phyloP scores from a whole-genome alignment of 2,329 filamentous ascomycete genomes.

The Westerdykella sp. region DNA sequence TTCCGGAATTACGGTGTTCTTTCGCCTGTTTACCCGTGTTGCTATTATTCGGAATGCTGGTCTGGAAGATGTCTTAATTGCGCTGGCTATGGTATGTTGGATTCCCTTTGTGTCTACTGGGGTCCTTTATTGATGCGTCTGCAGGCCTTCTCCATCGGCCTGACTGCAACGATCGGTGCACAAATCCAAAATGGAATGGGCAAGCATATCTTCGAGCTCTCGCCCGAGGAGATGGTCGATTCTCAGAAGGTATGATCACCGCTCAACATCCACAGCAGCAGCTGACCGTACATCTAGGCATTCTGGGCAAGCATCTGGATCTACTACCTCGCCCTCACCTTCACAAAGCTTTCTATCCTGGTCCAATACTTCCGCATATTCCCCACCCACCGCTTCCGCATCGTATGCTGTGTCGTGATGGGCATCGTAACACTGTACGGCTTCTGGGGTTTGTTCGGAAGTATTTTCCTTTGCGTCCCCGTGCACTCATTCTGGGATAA shows the following conservation, averaged over 20 bases:
- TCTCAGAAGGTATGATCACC: constrained; percentile 10
- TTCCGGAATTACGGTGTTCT: constrained; percentile 23
- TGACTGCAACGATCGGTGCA: constrained; percentile 21
- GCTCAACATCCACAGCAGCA: neutral
- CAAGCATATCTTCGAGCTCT: constrained; percentile 13
- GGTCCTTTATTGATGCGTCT: constrained; percentile 4
- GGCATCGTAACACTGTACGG: constrained; percentile 21
- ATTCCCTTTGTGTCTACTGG: too few relatives aligned
- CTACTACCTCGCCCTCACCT: constrained; percentile 27
- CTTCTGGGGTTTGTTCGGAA: constrained; percentile 27
- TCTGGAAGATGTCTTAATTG: constrained; percentile 26
- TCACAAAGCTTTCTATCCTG: constrained; percentile 30
- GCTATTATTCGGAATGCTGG: constrained; percentile 20
- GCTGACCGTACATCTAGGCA: constrained; percentile 19
- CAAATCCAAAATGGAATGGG: constrained; percentile 31
- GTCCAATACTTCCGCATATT: constrained; percentile 31
- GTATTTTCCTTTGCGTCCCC: constrained; percentile 30
- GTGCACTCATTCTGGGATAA: constrained; percentile 31
- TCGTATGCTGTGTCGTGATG: constrained; percentile 23
- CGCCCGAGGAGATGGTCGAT: constrained; percentile 6
- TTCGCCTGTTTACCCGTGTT: constrained; percentile 27
- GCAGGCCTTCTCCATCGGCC: constrained; percentile 22
- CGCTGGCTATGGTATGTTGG: constrained; percentile 27
- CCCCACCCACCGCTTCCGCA: constrained; percentile 20
- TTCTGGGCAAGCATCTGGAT: constrained; percentile 33